Evolutionary conservation across 2,329 filamentous ascomycete species (phyloP).

Genomic region (Pseudopithomyces maydicus): DNA sequence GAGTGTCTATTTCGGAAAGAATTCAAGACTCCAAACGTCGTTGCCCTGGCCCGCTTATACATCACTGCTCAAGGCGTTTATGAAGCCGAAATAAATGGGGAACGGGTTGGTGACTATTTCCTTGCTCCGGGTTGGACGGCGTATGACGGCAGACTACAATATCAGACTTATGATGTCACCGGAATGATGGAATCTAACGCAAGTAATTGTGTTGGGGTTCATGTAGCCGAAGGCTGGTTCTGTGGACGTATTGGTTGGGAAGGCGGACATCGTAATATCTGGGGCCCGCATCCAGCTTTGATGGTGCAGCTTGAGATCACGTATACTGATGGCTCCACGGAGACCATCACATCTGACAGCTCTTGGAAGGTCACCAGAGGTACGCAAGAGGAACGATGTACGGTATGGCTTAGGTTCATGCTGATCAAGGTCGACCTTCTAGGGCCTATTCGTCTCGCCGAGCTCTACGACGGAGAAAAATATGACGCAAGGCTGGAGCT

Average conservation of each 20-base stretch:
- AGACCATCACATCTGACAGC: background rate
- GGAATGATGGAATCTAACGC: background rate
- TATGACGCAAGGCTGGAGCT: constrained; percentile 52
- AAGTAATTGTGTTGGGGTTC: background rate
- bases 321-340: background rate
- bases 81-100: constrained; percentile 21
- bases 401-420: background rate
- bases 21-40: constrained; percentile 13
- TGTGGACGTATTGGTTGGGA: background rate
- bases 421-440: background rate
- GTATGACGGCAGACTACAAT: constrained; percentile 57
- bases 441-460: background rate
- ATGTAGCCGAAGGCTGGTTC: background rate
- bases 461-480: constrained; percentile 56
- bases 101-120: constrained; percentile 17
- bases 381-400: background rate
- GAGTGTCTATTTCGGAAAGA: constrained; percentile 43
- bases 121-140: constrained; percentile 60
- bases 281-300: background rate
- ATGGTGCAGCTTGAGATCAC: background rate
- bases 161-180: constrained; percentile 60
- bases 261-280: background rate
- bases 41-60: constrained; percentile 16
- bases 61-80: constrained; percentile 23
- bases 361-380: background rate